Evolutionary conservation across 495 filamentous ascomycete species (phyloP), one percentile per base, ranked within the genome.

Genomic region (Trichoderma erinaceum): DNA sequence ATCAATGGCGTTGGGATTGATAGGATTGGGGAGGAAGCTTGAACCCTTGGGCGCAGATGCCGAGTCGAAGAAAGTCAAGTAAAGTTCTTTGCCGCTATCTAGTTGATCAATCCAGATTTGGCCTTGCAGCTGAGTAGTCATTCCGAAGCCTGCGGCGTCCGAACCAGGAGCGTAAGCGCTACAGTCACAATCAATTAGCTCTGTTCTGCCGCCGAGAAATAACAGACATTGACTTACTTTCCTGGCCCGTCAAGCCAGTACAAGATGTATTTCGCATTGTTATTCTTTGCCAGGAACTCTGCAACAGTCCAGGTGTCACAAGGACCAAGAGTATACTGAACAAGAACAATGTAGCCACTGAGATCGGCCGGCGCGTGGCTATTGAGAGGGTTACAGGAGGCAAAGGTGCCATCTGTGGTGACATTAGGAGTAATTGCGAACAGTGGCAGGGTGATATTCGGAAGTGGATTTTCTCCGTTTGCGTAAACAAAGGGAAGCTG

Each of bases 1-100:
- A 61, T 75, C 75, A 35, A 80, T 41, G 32, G 74, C 71, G 11
- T 73, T 69, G 13, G 69, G 29, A 41, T 46, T 61, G 43, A 50
- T n/a, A 46, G 44, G 18, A 23, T 64, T 68, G 35, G 58, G 25
- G 11, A 67, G 27, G 52, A 23, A 52, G 3, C 72, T 67, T 64
- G 78, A 74, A 16, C 23, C 10, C 64, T 18, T 41, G 46, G 35
- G 6, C 16, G n/a, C 23, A 23, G 21, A 64, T 13, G n/a, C 8
- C 1, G 27, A 3, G 38, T 38, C 63, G 32, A 32, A n/a, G 7
- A 69, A 32, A 6, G 65, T 66, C 23, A 66, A 11, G 1, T 23
- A 48, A 8, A 63, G 35, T 3, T 27, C 50, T 44, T 69, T 65
- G 29, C 67, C 67, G 18, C 61, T 64, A 63, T 41, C 48, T 32